Evolutionary conservation across 2,329 filamentous ascomycete species (phyloP).

Genomic region (Penicillium sp.): DNA sequence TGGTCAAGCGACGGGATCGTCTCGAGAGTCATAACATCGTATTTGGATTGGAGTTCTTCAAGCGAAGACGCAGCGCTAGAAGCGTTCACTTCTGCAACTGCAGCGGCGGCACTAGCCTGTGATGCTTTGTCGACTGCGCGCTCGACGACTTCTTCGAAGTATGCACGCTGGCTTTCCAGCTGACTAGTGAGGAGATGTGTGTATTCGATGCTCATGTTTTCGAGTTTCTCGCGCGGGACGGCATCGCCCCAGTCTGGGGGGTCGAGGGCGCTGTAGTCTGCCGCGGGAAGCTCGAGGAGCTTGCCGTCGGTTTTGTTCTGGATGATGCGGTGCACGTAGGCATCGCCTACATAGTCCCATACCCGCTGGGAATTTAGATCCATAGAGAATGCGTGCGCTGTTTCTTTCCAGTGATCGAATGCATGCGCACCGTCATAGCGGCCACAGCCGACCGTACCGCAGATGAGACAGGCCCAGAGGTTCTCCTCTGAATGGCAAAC

Average conservation of each 20-base stretch:
- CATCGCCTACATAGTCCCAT: conserved; percentile 95
- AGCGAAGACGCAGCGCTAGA: conserved; percentile 59
- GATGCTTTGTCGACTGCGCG: conserved; percentile 87
- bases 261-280: conserved; percentile 46
- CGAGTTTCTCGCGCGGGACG: conserved; percentile 60
- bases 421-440: conserved; percentile 92
- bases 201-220: conserved; percentile 87
- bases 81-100: conserved; percentile 59
- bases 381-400: conserved; percentile 85
- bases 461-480: conserved; percentile 94
- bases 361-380: conserved; percentile 92
- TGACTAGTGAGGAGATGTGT: conserved; percentile 90
- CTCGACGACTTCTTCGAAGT: conserved; percentile 89
- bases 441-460: conserved; percentile 87
- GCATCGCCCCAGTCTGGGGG: conserved; percentile 47
- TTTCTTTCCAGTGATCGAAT: conserved; percentile 88
- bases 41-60: conserved; percentile 56
- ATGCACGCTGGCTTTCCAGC: conserved; percentile 85
- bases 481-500: conserved; percentile 78
- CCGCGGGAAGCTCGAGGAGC: conserved; percentile 79
- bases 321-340: conserved; percentile 93
- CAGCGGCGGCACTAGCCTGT: conserved; percentile 61
- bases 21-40: conserved; percentile 54
- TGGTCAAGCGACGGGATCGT: conserved; percentile 69
- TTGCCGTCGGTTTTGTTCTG: conserved; percentile 92